A percentile compares a stretch with the other conserved stretches of the same genome.
These are phyloP conservation scores for Blastocystis sp. DNA, from an alignment of 352 stramenopile species.

Conservation along the genomic window DNA sequence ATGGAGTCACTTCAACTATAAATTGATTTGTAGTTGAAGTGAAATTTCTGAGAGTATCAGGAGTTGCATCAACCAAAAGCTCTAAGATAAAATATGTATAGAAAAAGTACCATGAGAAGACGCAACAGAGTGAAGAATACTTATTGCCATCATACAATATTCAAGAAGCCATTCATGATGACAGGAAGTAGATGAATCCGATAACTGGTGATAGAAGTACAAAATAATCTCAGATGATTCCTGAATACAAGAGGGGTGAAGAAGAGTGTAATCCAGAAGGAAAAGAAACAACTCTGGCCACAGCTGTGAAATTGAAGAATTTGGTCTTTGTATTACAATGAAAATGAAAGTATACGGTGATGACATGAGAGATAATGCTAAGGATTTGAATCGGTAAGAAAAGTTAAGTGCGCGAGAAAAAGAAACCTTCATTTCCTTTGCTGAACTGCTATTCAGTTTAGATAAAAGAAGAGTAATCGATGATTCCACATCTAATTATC, in stretches of 20 bases:
- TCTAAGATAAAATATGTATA: too few species aligned
- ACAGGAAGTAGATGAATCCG: not conserved
- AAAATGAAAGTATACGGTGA: not conserved
- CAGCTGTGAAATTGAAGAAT: not conserved
- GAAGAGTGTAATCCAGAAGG: not conserved
- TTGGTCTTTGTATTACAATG: not conserved
- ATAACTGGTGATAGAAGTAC: not conserved
- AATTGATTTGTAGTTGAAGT: too few species aligned
- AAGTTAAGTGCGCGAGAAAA: not conserved
- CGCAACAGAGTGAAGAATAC: not conserved
- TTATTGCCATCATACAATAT: not conserved
- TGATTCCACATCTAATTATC: not conserved
- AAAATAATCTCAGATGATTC: not conserved
- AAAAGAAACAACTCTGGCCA: constrained; percentile 23
- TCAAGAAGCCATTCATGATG: not conserved
- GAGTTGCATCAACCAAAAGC: too few species aligned
- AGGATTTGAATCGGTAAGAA: not conserved
- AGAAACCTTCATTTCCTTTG: not conserved
- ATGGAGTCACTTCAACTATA: not conserved
- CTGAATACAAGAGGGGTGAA: not conserved
- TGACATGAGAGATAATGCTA: not conserved
- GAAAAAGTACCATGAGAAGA: not conserved
- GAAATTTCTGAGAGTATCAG: too few species aligned
- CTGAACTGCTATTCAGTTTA: not conserved
- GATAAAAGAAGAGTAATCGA: not conserved